These are phyloP conservation scores for Anisodus acutangulus DNA, from an alignment of 257 asterid genomes.

Conservation along the genomic window DNA sequence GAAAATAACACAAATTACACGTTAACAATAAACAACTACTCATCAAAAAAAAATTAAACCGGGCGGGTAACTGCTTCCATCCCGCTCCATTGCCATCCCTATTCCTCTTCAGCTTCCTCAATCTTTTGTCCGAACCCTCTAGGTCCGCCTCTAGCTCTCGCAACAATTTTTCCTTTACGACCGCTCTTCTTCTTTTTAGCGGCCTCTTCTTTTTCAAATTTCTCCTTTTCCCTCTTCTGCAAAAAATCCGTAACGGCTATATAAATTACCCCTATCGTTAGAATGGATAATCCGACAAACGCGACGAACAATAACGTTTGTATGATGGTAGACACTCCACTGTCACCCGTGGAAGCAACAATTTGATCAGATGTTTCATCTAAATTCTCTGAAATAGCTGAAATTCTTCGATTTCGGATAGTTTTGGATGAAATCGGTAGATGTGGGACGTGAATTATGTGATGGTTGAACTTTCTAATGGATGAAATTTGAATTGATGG, in stretches of 20 bases:
- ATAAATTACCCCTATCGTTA: conserved; percentile 86
- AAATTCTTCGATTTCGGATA: not conserved
- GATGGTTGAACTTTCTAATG: not conserved
- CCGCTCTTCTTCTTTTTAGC: conserved; percentile 60
- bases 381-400: not conserved
- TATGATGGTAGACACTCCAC: conserved; percentile 52
- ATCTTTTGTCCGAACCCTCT: conserved; percentile 89
- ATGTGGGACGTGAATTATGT: not conserved
- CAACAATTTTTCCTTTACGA: conserved; percentile 53
- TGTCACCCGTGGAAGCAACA: conserved; percentile 46
- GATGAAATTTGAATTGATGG: not conserved
- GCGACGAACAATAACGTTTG: conserved; percentile 65
- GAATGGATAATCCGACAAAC: conserved; percentile 72
- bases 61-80: no score
- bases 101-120: conserved; percentile 44
- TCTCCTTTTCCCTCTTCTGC: conserved; percentile 80
- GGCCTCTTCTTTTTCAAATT: conserved; percentile 78
- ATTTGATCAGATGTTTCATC: conserved; percentile 53
- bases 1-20: no score
- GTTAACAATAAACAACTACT: no score
- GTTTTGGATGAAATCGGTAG: not conserved
- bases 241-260: conserved; percentile 83
- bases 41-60: no score
- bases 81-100: not conserved
- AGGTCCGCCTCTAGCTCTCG: conserved; percentile 64